Evolutionary conservation across 495 filamentous ascomycete species (phyloP).

Genomic region (Trichoderma orchidacearum): DNA sequence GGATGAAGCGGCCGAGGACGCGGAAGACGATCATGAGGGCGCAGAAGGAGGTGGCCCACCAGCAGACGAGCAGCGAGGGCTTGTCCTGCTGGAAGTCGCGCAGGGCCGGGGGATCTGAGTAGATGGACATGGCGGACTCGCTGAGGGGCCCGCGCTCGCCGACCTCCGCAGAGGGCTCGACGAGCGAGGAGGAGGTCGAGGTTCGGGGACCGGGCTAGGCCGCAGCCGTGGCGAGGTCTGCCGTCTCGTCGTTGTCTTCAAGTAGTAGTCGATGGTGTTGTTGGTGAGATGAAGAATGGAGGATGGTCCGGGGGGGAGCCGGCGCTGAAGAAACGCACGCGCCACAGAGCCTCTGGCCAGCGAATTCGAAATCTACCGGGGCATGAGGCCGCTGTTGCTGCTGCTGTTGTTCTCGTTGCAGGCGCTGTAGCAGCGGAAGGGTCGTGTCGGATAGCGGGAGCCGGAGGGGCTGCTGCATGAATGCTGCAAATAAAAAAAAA

Average conservation of each 20-base stretch:
- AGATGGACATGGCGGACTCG: constrained; percentile 31
- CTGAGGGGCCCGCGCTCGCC: constrained; percentile 34
- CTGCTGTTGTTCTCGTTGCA: not conserved
- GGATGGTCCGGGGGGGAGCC: not conserved
- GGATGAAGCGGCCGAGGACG: constrained; percentile 61
- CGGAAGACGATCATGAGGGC: constrained; percentile 68
- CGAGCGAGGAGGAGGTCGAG: constrained; percentile 25
- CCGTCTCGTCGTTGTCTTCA: not conserved
- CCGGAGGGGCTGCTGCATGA: not conserved
- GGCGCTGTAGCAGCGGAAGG: not conserved
- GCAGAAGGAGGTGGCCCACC: constrained; percentile 85
- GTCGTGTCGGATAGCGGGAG: not conserved
- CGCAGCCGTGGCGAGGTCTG: not conserved
- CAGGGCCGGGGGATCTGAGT: constrained; percentile 44
- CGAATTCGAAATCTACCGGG: not conserved
- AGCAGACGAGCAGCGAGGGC: constrained; percentile 76
- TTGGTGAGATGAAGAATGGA: not conserved
- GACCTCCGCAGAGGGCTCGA: constrained; percentile 47
- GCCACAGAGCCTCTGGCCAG: not conserved
- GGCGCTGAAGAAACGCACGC: not conserved
- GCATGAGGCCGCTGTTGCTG: not conserved
- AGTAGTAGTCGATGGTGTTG: no score
- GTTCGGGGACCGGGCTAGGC: not conserved
- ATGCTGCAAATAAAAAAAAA: not conserved
- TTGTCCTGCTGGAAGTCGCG: constrained; percentile 45